Evolutionary conservation across 495 filamentous ascomycete genomes (phyloP).

Genomic region (Xeromyces bisporus): DNA sequence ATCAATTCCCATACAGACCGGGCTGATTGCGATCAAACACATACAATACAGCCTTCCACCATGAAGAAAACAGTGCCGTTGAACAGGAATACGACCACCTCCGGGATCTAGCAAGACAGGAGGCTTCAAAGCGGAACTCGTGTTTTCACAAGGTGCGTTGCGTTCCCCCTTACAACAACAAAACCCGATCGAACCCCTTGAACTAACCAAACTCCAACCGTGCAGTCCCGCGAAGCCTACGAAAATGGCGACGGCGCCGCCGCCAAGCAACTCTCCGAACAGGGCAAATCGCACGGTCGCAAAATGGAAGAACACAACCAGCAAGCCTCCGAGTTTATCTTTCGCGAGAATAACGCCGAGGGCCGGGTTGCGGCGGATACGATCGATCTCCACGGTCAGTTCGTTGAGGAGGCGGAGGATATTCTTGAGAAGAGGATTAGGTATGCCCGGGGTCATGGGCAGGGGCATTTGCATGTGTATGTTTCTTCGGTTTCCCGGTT

Average conservation of each 20-base stretch:
- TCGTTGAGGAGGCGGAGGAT: constrained; percentile 82
- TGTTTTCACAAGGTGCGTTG: constrained; percentile 53
- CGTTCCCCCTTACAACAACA: constrained; percentile 1
- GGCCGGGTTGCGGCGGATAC: constrained; percentile 57
- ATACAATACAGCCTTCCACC: constrained; percentile 65
- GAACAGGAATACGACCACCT: constrained; percentile 89
- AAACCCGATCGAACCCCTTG: too few species aligned
- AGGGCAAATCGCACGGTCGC: constrained; percentile 67
- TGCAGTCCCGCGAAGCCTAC: constrained; percentile 64
- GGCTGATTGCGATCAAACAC: too few species aligned
- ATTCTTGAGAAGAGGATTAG: constrained; percentile 71
- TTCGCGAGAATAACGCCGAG: constrained; percentile 73
- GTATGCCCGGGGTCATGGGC: constrained; percentile 49
- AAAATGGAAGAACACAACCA: constrained; percentile 69
- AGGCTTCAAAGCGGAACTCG: constrained; percentile 52
- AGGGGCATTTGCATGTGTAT: constrained; percentile 61
- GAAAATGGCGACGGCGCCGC: constrained; percentile 54
- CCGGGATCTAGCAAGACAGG: constrained; percentile 62
- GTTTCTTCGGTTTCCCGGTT: constrained; percentile 6
- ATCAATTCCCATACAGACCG: too few species aligned
- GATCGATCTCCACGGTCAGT: constrained; percentile 89
- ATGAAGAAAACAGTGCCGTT: constrained; percentile 41
- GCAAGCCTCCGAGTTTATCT: constrained; percentile 85
- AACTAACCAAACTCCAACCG: not conserved
- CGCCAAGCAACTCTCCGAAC: constrained; percentile 66